Evolutionary conservation across 1,139 yeast genomes (phyloP).

Genomic region (Saccharomycopsis hybrid): DNA sequence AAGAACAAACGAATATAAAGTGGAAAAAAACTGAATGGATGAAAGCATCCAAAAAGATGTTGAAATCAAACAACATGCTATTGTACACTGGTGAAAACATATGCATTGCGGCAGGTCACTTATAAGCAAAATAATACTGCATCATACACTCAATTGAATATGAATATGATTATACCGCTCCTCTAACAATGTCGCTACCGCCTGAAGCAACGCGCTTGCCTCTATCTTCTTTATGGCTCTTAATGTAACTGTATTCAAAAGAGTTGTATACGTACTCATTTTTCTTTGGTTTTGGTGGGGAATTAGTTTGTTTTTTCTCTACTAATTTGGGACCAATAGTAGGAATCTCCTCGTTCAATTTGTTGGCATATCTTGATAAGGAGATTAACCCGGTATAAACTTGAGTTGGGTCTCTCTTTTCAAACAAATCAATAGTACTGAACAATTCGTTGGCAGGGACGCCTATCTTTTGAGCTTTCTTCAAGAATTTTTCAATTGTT

Average conservation of each 20-base stretch:
- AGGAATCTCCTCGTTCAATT: constrained; percentile 38
- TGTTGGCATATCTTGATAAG: constrained; percentile 56
- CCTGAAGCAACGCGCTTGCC: constrained; percentile 20
- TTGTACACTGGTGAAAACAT: no score
- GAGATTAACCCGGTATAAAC: constrained; percentile 70
- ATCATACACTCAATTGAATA: no score
- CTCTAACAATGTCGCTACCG: constrained; percentile 20
- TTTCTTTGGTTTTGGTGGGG: constrained; percentile 13
- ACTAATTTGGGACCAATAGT: constrained; percentile 39
- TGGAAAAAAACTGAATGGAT: no score
- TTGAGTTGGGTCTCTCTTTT: constrained; percentile 69
- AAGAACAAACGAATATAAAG: no score
- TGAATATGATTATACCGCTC: constrained; percentile 7
- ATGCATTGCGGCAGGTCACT: no score
- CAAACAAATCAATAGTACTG: constrained; percentile 76
- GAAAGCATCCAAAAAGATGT: no score
- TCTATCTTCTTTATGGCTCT: constrained; percentile 18
- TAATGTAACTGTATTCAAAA: constrained; percentile 18
- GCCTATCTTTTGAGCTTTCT: constrained; percentile 54
- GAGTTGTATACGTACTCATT: constrained; percentile 21
- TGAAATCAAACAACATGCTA: no score
- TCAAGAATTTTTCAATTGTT: constrained; percentile 67
- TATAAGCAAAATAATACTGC: no score
- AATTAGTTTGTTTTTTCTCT: constrained; percentile 16
- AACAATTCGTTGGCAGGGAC: constrained; percentile 81